A percentile compares a stretch with the other conserved stretches of the same genome.
phyloP scores from a whole-genome alignment of 495 filamentous ascomycete genomes.

The Aspergillus olivimuriae region DNA sequence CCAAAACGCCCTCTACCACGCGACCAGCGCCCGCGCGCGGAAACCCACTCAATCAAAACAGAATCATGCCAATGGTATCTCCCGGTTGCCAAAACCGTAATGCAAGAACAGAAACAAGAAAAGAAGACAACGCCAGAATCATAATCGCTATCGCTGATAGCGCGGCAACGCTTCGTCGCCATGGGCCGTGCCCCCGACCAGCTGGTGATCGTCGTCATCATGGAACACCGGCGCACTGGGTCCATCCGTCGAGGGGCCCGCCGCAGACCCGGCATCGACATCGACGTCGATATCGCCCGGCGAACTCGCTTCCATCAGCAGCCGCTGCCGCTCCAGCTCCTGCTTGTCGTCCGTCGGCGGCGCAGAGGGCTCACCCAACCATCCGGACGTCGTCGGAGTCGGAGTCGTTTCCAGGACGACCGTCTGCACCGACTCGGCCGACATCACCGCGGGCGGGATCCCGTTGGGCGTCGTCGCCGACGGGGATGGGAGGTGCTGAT shows the following conservation, averaged over 20 bases:
- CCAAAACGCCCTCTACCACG: no score
- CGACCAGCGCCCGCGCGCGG: no score
- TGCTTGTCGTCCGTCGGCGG: slow-evolving; percentile 63
- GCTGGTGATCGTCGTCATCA: slow-evolving; percentile 54
- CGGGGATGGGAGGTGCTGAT: slow-evolving; percentile 30
- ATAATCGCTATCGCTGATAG: slow-evolving; percentile 34
- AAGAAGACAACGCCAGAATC: slow-evolving; percentile 1
- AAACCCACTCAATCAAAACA: not conserved
- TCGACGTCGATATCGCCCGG: slow-evolving; percentile 41
- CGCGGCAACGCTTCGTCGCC: slow-evolving; percentile 43
- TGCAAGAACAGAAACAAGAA: slow-evolving; percentile 13
- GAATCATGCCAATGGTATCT: slow-evolving; percentile 19
- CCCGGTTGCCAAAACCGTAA: slow-evolving; percentile 15
- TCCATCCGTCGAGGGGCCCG: slow-evolving; percentile 28
- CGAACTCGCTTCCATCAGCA: slow-evolving; percentile 67
- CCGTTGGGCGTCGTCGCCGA: slow-evolving; percentile 12
- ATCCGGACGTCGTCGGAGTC: no score
- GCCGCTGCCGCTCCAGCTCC: slow-evolving; percentile 69
- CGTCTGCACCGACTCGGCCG: slow-evolving; percentile 37
- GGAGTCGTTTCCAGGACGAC: slow-evolving; percentile 20
- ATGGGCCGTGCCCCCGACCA: slow-evolving; percentile 32
- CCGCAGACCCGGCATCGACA: slow-evolving; percentile 30
- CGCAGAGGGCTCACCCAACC: no score
- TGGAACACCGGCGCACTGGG: slow-evolving; percentile 63
- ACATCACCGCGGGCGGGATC: slow-evolving; percentile 30